These are phyloP conservation scores for Theobroma cacao DNA, from an alignment of 345 rosid genomes.

Conservation along the genomic window DNA sequence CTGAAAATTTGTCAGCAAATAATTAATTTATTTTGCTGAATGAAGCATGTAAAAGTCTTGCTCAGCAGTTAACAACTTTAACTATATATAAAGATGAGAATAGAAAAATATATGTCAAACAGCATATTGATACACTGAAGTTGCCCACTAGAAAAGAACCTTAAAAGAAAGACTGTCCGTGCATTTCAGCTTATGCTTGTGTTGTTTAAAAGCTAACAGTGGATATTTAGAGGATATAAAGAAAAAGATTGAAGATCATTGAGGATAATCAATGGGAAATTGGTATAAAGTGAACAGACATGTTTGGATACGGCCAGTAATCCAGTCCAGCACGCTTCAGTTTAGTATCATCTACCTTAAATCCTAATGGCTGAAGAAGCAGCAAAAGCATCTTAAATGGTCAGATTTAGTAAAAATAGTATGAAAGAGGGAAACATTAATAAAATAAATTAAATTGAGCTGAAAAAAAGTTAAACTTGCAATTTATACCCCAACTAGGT, in stretches of 20 bases:
- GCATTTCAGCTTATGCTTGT: not conserved
- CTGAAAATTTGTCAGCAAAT: not conserved
- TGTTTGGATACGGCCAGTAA: constrained; percentile 93
- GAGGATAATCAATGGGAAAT: not conserved
- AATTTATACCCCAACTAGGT: constrained; percentile 67
- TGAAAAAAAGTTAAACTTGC: not conserved
- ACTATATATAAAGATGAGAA: not conserved
- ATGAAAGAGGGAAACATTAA: not conserved
- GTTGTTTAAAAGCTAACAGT: not conserved
- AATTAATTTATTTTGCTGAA: not conserved
- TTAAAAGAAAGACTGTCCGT: not conserved
- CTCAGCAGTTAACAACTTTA: not conserved
- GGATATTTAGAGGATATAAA: not conserved
- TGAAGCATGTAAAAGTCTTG: not conserved
- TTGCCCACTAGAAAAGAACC: not conserved
- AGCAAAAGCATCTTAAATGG: constrained; percentile 13
- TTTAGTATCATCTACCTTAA: constrained; percentile 76
- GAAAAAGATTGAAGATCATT: not conserved
- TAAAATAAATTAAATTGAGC: not conserved
- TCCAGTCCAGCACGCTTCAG: constrained; percentile 96
- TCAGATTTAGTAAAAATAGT: not conserved
- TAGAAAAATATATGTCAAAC: not conserved
- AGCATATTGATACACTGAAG: not conserved
- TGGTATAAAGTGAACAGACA: constrained; percentile 7
- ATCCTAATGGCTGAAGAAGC: constrained; percentile 79